A percentile compares a stretch with the other conserved stretches of the same genome.
These are phyloP conservation scores for Chaetomium cochliodes DNA, from an alignment of 495 filamentous ascomycete genomes.

Conservation along the genomic window DNA sequence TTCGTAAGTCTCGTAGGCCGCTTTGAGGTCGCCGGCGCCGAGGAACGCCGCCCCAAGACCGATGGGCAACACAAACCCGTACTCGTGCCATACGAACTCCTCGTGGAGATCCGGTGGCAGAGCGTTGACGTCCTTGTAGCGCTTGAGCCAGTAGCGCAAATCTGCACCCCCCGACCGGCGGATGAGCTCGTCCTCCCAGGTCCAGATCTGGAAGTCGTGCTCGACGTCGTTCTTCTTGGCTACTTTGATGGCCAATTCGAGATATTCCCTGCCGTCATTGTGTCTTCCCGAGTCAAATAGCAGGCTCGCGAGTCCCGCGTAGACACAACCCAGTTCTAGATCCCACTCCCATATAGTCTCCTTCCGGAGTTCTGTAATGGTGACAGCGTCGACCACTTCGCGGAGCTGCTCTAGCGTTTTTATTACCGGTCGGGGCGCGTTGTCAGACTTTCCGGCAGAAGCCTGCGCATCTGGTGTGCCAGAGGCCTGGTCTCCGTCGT, in stretches of 20 bases:
- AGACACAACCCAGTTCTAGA: background rate
- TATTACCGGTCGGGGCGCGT: too few species aligned
- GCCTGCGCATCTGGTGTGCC: too few species aligned
- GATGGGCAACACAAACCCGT: background rate
- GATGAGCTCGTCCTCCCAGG: background rate
- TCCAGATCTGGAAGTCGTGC: background rate
- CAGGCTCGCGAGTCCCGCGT: background rate
- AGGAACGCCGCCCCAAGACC: background rate
- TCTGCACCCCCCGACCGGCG: background rate
- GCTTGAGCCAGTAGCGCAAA: background rate
- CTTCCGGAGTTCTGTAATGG: too few species aligned
- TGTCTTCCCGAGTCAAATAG: conserved; percentile 11
- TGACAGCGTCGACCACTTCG: background rate
- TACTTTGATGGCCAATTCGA: background rate
- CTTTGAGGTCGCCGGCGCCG: background rate
- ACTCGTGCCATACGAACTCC: background rate
- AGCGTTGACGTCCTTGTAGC: too few species aligned
- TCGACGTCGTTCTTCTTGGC: background rate
- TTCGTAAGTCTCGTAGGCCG: background rate
- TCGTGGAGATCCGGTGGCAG: background rate
- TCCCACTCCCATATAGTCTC: background rate
- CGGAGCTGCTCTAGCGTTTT: background rate
- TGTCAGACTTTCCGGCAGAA: too few species aligned
- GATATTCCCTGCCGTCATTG: background rate
- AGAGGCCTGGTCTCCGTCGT: background rate